Conservation (phyloP, 257 asterid genomes). For the Thymus mandschuricus region DNA sequence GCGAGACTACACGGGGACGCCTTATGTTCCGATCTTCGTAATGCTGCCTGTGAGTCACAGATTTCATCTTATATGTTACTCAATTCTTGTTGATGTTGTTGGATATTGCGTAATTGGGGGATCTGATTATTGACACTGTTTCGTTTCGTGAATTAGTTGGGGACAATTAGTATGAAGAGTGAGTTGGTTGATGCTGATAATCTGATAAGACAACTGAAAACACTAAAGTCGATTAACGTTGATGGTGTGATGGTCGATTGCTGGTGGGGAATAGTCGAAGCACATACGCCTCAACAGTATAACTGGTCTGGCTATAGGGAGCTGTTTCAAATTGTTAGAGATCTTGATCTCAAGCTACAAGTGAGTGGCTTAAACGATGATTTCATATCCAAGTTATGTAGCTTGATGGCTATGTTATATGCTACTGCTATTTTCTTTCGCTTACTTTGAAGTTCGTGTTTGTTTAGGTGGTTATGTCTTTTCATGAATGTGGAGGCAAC, state of each 20-base stretch:
- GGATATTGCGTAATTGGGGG: conserved; percentile 5
- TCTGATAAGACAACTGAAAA: conserved; percentile 49
- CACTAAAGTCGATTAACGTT: conserved; percentile 59
- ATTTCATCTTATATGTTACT: not conserved
- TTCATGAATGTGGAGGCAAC: conserved; percentile 87
- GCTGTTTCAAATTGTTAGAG: conserved; percentile 62
- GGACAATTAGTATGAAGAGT: conserved; percentile 55
- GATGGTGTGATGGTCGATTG: conserved; percentile 87
- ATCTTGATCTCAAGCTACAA: conserved; percentile 59
- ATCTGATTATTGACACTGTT: not conserved
- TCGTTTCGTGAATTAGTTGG: conserved; percentile 50
- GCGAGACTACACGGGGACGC: conserved; percentile 65
- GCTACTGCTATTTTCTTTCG: not conserved
- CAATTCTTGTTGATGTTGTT: not conserved
- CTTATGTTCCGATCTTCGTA: conserved; percentile 71
- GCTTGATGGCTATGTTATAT: conserved; percentile 3
- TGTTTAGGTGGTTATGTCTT: conserved; percentile 77
- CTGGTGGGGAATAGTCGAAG: conserved; percentile 93
- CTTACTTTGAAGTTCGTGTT: not conserved
- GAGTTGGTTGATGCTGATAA: conserved; percentile 59
- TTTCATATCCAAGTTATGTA: conserved; percentile 1
- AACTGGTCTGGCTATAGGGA: conserved; percentile 70
- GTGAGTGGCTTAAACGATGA: conserved; percentile 37
- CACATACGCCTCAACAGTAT: conserved; percentile 59
- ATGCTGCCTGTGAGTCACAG: conserved; percentile 76